A percentile compares a stretch with the other conserved stretches of the same genome.
Evolutionary conservation across 2,329 filamentous ascomycete genomes (phyloP).

Genomic region (Colletotrichum gloeosporioides): DNA sequence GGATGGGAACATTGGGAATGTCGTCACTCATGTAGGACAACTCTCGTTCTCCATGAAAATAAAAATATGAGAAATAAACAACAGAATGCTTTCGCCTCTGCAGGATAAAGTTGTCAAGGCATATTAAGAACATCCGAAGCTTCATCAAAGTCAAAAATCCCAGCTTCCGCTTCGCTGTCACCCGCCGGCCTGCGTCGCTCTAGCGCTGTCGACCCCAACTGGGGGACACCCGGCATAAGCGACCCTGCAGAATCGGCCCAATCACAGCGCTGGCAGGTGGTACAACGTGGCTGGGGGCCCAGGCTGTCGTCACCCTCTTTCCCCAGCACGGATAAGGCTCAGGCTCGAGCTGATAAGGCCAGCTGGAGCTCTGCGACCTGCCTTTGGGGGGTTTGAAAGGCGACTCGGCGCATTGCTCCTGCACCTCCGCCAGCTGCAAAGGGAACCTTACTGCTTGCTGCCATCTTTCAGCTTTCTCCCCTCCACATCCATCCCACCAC

Average conservation of each 20-base stretch:
- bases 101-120: neutral
- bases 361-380: conserved; percentile 8
- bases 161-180: neutral
- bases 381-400: neutral
- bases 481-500: neutral
- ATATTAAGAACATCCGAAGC: neutral
- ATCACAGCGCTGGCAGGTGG: neutral
- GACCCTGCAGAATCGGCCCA: neutral
- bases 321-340: conserved; percentile 19
- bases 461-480: neutral
- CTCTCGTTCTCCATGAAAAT: neutral
- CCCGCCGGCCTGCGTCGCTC: neutral
- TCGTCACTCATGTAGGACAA: neutral
- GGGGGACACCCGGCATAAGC: neutral
- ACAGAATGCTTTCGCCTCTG: neutral
- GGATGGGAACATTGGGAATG: neutral
- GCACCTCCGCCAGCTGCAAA: neutral
- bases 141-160: neutral
- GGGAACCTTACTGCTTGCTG: neutral
- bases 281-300: conserved; percentile 12
- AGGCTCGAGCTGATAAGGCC: conserved; percentile 20
- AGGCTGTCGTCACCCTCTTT: conserved; percentile 20
- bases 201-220: neutral
- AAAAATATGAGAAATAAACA: neutral
- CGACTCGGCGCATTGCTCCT: neutral